Percentiles rank a stretch among this genome's conserved stretches.
Conservation (phyloP, 345 rosid genomes). For the Eucalyptus camaldulensis region DNA sequence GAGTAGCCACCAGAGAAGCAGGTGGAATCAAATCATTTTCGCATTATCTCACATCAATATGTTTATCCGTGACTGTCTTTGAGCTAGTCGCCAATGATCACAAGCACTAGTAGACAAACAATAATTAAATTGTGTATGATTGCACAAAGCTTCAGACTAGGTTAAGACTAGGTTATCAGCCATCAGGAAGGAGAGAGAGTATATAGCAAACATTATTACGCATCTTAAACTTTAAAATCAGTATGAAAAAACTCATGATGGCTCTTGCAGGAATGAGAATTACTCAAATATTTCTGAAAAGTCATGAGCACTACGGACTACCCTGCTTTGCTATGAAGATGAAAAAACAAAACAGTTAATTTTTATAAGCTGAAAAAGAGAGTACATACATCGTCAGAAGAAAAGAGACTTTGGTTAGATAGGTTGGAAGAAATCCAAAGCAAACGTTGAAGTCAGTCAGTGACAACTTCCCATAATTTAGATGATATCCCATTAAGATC, state of each 20-base stretch:
- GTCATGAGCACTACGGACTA: too few relatives aligned
- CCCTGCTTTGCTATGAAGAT: too few relatives aligned
- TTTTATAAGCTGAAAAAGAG: neutral
- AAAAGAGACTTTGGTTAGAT: neutral
- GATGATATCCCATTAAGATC: neutral
- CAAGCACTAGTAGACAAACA: rapidly evolving
- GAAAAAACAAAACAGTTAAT: neutral
- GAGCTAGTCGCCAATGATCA: neutral
- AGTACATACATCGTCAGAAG: neutral
- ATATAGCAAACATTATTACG: too few relatives aligned
- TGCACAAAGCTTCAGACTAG: neutral
- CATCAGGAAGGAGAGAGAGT: too few relatives aligned
- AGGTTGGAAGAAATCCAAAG: neutral
- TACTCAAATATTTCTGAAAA: too few relatives aligned
- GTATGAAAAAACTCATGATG: too few relatives aligned
- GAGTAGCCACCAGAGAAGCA: neutral
- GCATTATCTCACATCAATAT: neutral
- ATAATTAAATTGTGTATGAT: neutral
- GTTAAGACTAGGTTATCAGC: neutral
- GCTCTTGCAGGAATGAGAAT: too few relatives aligned
- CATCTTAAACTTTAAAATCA: too few relatives aligned
- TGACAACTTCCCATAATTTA: neutral
- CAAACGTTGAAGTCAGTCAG: neutral
- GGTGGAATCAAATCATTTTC: neutral
- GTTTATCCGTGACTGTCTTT: neutral